A percentile compares a stretch with the other conserved stretches of the same genome.
phyloP scores from a whole-genome alignment of 352 stramenopile species.

The Elongisporangium undulatum region DNA sequence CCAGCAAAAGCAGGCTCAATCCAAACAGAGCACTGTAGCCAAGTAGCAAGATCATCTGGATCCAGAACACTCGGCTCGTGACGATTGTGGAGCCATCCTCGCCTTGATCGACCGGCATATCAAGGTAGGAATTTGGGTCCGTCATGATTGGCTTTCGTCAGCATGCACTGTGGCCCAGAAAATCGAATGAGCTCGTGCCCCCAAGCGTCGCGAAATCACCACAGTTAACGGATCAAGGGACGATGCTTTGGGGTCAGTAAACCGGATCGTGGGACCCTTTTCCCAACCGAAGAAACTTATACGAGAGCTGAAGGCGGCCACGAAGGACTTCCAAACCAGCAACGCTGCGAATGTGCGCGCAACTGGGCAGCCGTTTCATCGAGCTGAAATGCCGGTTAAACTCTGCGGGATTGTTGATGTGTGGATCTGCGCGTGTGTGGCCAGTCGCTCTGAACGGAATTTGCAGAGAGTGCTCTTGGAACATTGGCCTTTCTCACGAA shows the following conservation, averaged over 20 bases:
- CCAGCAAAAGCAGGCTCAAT: conserved; percentile 22
- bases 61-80: conserved; percentile 5
- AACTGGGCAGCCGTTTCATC: background rate
- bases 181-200: background rate
- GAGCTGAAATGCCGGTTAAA: too few relatives aligned
- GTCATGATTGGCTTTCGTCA: background rate
- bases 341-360: background rate
- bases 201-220: background rate
- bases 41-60: conserved; percentile 24
- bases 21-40: background rate
- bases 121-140: background rate
- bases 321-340: too few relatives aligned
- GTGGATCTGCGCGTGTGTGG: background rate
- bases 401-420: background rate
- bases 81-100: conserved; percentile 4
- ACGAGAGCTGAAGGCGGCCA: background rate
- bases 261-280: background rate
- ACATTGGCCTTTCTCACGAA: background rate
- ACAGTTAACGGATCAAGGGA: background rate
- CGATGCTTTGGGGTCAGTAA: background rate
- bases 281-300: background rate
- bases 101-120: conserved; percentile 1
- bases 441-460: background rate
- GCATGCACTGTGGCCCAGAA: too few relatives aligned
- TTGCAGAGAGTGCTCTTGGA: background rate